Conservation (phyloP, 257 asterid genomes). For the Nicotiana obtusifolia region DNA sequence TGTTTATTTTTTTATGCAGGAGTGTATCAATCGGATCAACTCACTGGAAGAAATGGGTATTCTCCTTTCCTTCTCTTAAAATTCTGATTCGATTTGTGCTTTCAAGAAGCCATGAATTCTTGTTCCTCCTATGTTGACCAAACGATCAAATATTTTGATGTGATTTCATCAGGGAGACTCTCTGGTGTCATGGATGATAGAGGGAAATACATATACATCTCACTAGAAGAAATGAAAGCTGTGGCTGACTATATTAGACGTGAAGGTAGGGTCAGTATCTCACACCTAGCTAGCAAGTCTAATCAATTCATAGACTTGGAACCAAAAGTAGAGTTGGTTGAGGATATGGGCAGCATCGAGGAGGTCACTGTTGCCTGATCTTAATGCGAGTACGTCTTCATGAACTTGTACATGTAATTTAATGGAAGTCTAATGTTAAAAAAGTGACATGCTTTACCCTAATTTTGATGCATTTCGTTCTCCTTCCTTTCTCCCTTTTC, state of each 20-base stretch:
- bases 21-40: slow-evolving; percentile 78
- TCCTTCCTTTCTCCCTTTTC: not conserved
- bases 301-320: slow-evolving; percentile 95
- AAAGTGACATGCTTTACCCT: not conserved
- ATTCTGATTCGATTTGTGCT: not conserved
- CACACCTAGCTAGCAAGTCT: slow-evolving; percentile 95
- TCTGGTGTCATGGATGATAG: slow-evolving; percentile 99
- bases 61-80: not conserved
- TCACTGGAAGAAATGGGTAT: slow-evolving; percentile 86
- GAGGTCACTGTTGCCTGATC: slow-evolving; percentile 52
- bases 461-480: not conserved
- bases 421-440: not conserved
- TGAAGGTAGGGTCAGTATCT: slow-evolving; percentile 88
- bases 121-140: not conserved
- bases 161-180: slow-evolving; percentile 53
- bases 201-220: slow-evolving; percentile 90
- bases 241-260: slow-evolving; percentile 93
- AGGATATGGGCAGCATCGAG: slow-evolving; percentile 52
- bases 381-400: not conserved
- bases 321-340: slow-evolving; percentile 53
- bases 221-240: slow-evolving; percentile 90
- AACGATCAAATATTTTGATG: not conserved
- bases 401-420: not conserved
- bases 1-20: slow-evolving; percentile 46
- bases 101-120: not conserved